phyloP scores from a whole-genome alignment of 352 stramenopile genomes.

The Globisporangium perplexum region DNA sequence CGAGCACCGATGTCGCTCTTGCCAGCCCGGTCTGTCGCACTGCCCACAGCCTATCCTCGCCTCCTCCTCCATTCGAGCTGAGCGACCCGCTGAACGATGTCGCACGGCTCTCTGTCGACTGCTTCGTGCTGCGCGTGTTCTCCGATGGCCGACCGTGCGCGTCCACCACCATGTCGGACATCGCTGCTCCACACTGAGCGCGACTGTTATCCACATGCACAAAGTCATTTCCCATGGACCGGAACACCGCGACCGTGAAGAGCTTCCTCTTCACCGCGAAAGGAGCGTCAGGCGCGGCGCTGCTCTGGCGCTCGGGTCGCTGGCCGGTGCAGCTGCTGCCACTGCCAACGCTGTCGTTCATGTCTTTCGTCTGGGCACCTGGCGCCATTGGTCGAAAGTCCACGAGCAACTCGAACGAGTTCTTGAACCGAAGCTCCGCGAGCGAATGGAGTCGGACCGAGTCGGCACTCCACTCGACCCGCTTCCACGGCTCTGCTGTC shows the following conservation, averaged over 20 bases:
- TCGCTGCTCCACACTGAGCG: neutral
- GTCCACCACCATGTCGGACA: neutral
- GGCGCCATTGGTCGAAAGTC: constrained; percentile 48
- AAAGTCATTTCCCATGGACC: constrained; percentile 65
- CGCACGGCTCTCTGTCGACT: constrained; percentile 8
- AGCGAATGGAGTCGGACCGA: constrained; percentile 29
- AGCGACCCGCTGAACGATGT: constrained; percentile 9
- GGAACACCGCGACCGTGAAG: constrained; percentile 42
- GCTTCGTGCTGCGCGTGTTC: constrained; percentile 15
- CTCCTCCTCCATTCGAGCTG: neutral
- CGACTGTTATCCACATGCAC: constrained; percentile 11
- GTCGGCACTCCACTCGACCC: constrained; percentile 50
- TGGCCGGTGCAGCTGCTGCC: constrained; percentile 17
- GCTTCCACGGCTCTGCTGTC: constrained; percentile 50
- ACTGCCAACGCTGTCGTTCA: constrained; percentile 1
- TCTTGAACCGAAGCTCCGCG: constrained; percentile 34
- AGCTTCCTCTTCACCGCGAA: neutral
- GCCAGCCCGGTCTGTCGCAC: constrained; percentile 1
- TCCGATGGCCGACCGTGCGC: constrained; percentile 6
- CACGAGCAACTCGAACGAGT: constrained; percentile 53
- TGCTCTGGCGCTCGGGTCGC: neutral
- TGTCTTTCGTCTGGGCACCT: constrained; percentile 13
- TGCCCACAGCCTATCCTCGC: neutral
- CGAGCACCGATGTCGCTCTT: neutral
- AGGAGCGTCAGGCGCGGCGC: constrained; percentile 15